A percentile compares a stretch with the other conserved stretches of the same genome.
phyloP scores from a whole-genome alignment of 768 basidiomycete species.

The Lepiota venenata region DNA sequence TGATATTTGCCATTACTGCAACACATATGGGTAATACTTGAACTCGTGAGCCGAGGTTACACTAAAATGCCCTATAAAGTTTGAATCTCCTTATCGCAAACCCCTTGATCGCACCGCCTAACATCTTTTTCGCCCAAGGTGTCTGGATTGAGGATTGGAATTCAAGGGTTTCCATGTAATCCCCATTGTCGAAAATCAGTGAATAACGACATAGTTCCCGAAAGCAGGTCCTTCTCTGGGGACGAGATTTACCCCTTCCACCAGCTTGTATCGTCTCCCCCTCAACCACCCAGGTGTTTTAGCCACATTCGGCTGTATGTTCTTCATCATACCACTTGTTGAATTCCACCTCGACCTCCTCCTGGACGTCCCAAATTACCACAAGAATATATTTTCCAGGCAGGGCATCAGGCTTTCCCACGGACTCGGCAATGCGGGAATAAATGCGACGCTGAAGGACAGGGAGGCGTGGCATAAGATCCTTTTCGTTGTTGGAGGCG shows the following conservation, averaged over 20 bases:
- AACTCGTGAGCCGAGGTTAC: too few species aligned
- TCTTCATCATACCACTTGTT: slow-evolving; percentile 21
- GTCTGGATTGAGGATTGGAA: slow-evolving; percentile 22
- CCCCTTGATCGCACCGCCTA: slow-evolving; percentile 15
- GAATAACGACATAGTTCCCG: slow-evolving; percentile 29
- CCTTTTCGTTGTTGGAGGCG: slow-evolving; percentile 23
- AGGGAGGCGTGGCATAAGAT: slow-evolving; percentile 21
- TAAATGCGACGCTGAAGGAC: slow-evolving; percentile 25
- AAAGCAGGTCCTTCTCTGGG: neutral
- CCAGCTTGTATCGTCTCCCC: slow-evolving; percentile 3
- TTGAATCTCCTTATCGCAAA: slow-evolving; percentile 22
- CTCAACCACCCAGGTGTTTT: slow-evolving; percentile 4
- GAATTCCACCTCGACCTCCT: slow-evolving; percentile 21
- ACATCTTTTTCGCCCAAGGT: slow-evolving; percentile 21
- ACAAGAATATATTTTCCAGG: slow-evolving; percentile 17
- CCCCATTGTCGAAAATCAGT: slow-evolving; percentile 24
- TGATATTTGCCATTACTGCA: too few species aligned
- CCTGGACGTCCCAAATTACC: slow-evolving; percentile 9
- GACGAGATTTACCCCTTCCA: slow-evolving; percentile 1
- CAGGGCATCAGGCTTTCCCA: neutral
- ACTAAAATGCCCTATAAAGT: slow-evolving; percentile 16
- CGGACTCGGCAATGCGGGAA: slow-evolving; percentile 13
- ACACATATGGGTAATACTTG: too few species aligned
- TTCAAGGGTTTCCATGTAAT: slow-evolving; percentile 19
- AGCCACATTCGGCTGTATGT: slow-evolving; percentile 1